Percentiles rank a stretch among this genome's conserved stretches.
These are phyloP conservation scores for Stagonosporopsis tanaceti DNA, from an alignment of 2,329 filamentous ascomycete genomes.

Conservation along the genomic window DNA sequence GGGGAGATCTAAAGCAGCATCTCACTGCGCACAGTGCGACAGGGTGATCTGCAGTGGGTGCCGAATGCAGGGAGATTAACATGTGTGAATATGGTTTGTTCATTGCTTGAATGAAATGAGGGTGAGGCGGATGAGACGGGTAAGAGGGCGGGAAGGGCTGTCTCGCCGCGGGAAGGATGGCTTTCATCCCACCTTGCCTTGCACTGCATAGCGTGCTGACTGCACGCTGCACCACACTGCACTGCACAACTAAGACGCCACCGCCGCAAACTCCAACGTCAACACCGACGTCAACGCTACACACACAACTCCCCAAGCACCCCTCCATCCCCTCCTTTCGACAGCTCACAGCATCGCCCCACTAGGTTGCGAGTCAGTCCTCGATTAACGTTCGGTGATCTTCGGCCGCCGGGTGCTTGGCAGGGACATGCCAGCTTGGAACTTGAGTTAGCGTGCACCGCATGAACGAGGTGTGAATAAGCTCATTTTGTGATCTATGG, in stretches of 20 bases:
- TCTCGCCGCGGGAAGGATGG: not conserved
- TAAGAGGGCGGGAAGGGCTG: not conserved
- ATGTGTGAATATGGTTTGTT: too few species aligned
- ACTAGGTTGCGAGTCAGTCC: not conserved
- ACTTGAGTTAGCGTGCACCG: not conserved
- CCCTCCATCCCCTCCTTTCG: too few species aligned
- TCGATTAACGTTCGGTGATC: constrained; percentile 1
- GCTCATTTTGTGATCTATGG: constrained; percentile 2
- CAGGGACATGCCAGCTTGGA: not conserved
- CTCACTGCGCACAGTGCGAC: not conserved
- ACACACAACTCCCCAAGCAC: too few species aligned
- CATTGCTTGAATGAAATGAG: not conserved
- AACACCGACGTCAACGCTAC: not conserved
- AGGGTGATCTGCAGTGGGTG: not conserved
- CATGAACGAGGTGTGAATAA: constrained; percentile 18
- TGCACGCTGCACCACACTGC: too few species aligned
- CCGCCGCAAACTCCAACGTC: too few species aligned
- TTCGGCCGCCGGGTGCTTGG: not conserved
- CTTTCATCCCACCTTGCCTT: not conserved
- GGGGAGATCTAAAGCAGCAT: too few species aligned
- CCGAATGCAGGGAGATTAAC: not conserved
- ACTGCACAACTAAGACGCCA: too few species aligned
- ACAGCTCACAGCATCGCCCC: not conserved
- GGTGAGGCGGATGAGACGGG: too few species aligned
- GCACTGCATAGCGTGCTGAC: too few species aligned